These are phyloP conservation scores for Sporothrix euskadiensis DNA, from an alignment of 2,329 filamentous ascomycete species.

Conservation along the genomic window DNA sequence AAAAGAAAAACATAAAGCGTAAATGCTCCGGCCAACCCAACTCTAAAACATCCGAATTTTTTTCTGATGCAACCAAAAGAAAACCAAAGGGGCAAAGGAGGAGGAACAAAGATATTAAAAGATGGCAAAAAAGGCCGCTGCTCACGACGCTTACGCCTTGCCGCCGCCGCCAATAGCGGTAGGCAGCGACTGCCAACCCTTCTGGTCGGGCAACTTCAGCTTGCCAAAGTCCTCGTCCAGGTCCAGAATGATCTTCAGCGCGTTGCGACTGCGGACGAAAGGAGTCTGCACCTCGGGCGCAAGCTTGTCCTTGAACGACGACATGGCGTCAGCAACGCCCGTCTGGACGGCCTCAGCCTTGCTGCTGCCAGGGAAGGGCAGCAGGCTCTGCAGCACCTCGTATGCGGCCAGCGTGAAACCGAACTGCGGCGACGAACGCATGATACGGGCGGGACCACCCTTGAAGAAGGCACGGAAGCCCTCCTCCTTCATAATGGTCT, in stretches of 20 bases:
- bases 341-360: slow-evolving; percentile 53
- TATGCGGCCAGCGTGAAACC: slow-evolving; percentile 96
- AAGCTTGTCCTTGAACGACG: slow-evolving; percentile 18
- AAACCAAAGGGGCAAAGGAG: neutral
- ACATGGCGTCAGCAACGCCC: slow-evolving; percentile 60
- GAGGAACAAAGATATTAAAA: neutral
- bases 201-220: slow-evolving; percentile 59
- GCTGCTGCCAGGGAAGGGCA: slow-evolving; percentile 74
- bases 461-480: slow-evolving; percentile 98
- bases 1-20: slow-evolving; percentile 16
- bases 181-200: slow-evolving; percentile 57
- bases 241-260: slow-evolving; percentile 92
- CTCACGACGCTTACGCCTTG: neutral
- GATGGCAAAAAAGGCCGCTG: neutral
- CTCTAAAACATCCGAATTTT: slow-evolving; percentile 9
- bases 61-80: slow-evolving; percentile 20
- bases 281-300: slow-evolving; percentile 46
- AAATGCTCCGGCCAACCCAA: slow-evolving; percentile 20
- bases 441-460: slow-evolving; percentile 90
- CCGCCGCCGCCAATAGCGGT: slow-evolving; percentile 46
- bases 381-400: slow-evolving; percentile 78
- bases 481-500: slow-evolving; percentile 83
- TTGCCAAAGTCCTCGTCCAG: slow-evolving; percentile 90
- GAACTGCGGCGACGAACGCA: slow-evolving; percentile 95
- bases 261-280: slow-evolving; percentile 72